Evolutionary conservation across 805 yeast genomes (phyloP).

Genomic region (Diddensiella caesifluorescens): DNA sequence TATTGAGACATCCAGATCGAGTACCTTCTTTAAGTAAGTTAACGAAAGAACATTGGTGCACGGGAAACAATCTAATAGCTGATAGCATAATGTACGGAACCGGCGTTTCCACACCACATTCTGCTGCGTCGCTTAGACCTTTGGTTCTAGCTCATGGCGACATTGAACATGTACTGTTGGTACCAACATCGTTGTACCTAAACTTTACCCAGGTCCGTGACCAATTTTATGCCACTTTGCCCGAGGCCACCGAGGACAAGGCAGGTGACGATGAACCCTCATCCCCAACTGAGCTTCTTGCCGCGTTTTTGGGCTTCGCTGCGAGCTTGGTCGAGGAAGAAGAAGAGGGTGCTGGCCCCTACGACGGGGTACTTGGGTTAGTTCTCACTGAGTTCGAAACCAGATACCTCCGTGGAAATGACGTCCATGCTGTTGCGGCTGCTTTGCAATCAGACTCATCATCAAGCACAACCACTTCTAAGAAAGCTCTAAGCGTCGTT

Average conservation of each 20-base stretch:
- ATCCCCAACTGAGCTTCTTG: slow-evolving; percentile 77
- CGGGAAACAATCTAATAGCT: too few relatives aligned
- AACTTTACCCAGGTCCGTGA: slow-evolving; percentile 83
- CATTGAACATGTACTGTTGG: slow-evolving; percentile 80
- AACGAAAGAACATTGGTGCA: too few relatives aligned
- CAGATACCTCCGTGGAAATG: slow-evolving; percentile 65
- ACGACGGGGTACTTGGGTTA: slow-evolving; percentile 62
- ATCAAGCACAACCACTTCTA: slow-evolving; percentile 46
- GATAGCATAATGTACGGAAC: slow-evolving; percentile 33
- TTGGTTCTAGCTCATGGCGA: slow-evolving; percentile 78
- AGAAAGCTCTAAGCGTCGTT: slow-evolving; percentile 68
- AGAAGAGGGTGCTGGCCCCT: slow-evolving; percentile 49
- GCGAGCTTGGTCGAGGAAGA: slow-evolving; percentile 33
- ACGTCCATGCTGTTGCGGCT: slow-evolving; percentile 87
- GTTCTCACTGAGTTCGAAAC: slow-evolving; percentile 80
- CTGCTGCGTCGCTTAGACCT: slow-evolving; percentile 62
- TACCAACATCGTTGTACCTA: slow-evolving; percentile 75
- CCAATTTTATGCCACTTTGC: slow-evolving; percentile 64
- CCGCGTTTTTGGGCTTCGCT: slow-evolving; percentile 67
- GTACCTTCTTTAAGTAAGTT: too few relatives aligned
- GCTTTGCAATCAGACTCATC: slow-evolving; percentile 38
- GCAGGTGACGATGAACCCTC: slow-evolving; percentile 86
- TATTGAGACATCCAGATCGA: too few relatives aligned
- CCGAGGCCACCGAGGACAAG: slow-evolving; percentile 69
- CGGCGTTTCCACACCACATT: slow-evolving; percentile 39